Evolutionary conservation across 2,329 filamentous ascomycete genomes (phyloP).

Genomic region (Neonectria punicea): DNA sequence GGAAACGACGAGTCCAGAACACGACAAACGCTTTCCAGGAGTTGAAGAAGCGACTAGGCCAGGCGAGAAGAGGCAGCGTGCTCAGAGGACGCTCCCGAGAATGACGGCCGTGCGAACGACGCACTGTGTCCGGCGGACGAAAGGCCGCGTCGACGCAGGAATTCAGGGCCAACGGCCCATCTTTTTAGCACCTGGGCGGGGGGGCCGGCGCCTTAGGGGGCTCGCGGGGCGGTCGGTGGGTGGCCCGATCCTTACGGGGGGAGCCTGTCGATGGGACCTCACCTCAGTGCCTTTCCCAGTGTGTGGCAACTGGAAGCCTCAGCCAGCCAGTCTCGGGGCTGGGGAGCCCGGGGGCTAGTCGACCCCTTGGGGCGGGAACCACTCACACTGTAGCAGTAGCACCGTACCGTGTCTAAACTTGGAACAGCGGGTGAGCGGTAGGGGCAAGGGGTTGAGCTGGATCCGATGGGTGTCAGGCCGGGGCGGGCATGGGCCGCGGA

Average conservation of each 20-base stretch:
- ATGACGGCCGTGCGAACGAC: constrained; percentile 13
- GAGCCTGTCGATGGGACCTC: not conserved
- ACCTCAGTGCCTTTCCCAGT: not conserved
- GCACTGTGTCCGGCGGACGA: constrained; percentile 37
- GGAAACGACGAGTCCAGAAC: constrained; percentile 32
- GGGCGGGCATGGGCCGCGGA: not conserved
- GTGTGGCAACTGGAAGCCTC: constrained; percentile 9
- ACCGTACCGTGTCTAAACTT: constrained; percentile 32
- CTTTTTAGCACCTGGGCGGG: constrained; percentile 37
- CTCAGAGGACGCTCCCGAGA: constrained; percentile 24
- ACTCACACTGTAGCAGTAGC: constrained; percentile 26
- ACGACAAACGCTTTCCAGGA: constrained; percentile 38
- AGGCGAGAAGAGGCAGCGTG: constrained; percentile 37
- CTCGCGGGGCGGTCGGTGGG: constrained; percentile 25
- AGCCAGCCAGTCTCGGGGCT: constrained; percentile 16
- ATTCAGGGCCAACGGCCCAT: constrained; percentile 41
- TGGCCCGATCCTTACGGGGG: constrained; percentile 28
- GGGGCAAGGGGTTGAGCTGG: constrained; percentile 17
- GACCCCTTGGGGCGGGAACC: constrained; percentile 10
- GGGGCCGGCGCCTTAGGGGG: constrained; percentile 26
- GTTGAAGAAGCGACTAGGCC: constrained; percentile 42
- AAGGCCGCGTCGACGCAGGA: constrained; percentile 1
- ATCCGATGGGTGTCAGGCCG: constrained; percentile 1
- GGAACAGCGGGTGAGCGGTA: constrained; percentile 26
- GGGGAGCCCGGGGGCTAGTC: constrained; percentile 1